These are phyloP conservation scores for Sugiyamaella neomexicana DNA, from an alignment of 1,139 yeast genomes.

Conservation along the genomic window DNA sequence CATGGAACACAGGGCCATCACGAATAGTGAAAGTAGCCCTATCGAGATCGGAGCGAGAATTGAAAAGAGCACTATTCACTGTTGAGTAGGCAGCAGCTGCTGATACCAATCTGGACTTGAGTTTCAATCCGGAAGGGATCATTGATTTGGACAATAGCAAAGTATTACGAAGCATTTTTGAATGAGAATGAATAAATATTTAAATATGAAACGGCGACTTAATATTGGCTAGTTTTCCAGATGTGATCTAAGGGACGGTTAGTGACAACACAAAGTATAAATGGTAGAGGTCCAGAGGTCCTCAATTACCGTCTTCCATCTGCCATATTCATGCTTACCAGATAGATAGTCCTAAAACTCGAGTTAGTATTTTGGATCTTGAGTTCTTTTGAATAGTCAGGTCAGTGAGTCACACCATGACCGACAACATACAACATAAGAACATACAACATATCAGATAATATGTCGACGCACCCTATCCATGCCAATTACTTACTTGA, in stretches of 20 bases:
- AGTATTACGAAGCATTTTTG: conserved; percentile 18
- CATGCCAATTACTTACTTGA: conserved; percentile 26
- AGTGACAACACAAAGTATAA: conserved; percentile 18
- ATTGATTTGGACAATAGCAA: conserved; percentile 17
- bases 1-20: conserved; percentile 91
- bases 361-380: conserved; percentile 6
- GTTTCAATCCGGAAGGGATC: conserved; percentile 9
- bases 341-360: conserved; percentile 31
- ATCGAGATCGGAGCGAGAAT: conserved; percentile 13
- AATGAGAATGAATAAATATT: conserved; percentile 1
- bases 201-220: conserved; percentile 18
- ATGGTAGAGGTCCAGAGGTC: too few species aligned
- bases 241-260: conserved; percentile 45
- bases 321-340: conserved; percentile 20
- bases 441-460: not conserved
- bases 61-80: conserved; percentile 8
- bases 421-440: not conserved
- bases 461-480: too few species aligned
- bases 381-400: too few species aligned
- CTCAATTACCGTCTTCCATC: too few species aligned
- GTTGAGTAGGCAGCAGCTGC: conserved; percentile 1
- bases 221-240: conserved; percentile 50
- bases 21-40: conserved; percentile 82
- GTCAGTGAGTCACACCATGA: conserved; percentile 6
- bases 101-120: not conserved